Evolutionary conservation across 345 rosid genomes (phyloP).

Genomic region (Trapa bicornis): DNA sequence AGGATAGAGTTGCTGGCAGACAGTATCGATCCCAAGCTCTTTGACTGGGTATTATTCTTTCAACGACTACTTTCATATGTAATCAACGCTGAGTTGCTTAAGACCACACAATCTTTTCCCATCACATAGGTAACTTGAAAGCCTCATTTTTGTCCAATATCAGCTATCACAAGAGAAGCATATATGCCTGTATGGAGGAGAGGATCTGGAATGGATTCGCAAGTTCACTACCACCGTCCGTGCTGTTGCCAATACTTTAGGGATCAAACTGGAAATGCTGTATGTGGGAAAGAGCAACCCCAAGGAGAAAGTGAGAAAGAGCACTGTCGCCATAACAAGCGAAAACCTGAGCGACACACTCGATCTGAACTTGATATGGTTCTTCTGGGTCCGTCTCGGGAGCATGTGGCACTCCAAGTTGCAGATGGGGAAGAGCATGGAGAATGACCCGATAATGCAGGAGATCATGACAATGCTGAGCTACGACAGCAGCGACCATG

Average conservation of each 20-base stretch:
- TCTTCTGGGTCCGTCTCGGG: conserved; percentile 50
- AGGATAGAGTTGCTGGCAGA: conserved; percentile 36
- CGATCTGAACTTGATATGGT: conserved; percentile 22
- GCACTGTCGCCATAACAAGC: conserved; percentile 7
- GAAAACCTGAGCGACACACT: conserved; percentile 25
- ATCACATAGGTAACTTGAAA: background rate
- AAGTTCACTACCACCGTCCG: conserved; percentile 22
- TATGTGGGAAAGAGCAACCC: conserved; percentile 41
- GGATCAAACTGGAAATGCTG: conserved; percentile 30
- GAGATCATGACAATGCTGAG: conserved; percentile 42
- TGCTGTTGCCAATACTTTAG: conserved; percentile 22
- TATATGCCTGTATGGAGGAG: conserved; percentile 51
- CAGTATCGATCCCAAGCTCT: conserved; percentile 21
- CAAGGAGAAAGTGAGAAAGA: conserved; percentile 20
- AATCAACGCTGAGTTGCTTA: background rate
- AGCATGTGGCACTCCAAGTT: conserved; percentile 66
- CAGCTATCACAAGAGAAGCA: conserved; percentile 25
- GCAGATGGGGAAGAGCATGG: conserved; percentile 20
- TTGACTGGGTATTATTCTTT: conserved; percentile 26
- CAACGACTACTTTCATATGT: background rate
- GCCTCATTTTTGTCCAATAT: background rate
- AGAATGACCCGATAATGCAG: conserved; percentile 36
- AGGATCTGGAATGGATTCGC: conserved; percentile 44
- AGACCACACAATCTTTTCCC: background rate
- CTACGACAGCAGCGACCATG: conserved; percentile 46